Evolutionary conservation across 2,329 filamentous ascomycete species (phyloP).

Genomic region (Periconia macrospinosa): DNA sequence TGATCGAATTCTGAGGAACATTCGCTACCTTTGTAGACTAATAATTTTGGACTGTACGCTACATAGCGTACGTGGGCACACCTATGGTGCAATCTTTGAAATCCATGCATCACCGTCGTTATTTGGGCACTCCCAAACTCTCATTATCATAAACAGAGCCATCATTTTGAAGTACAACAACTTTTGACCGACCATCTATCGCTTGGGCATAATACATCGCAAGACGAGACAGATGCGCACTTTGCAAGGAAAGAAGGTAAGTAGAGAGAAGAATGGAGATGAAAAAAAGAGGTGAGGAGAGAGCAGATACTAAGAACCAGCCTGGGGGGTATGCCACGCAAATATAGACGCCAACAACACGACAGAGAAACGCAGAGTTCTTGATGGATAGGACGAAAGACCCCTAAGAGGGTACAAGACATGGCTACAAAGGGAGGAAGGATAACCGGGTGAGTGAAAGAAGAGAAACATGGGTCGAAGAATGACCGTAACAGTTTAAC

Average conservation of each 20-base stretch:
- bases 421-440: neutral
- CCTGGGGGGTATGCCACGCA: slow-evolving; percentile 9
- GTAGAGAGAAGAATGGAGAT: neutral
- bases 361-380: slow-evolving; percentile 6
- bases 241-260: neutral
- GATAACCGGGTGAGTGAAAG: neutral
- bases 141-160: neutral
- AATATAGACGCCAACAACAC: slow-evolving; percentile 7
- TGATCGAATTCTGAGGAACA: too few species aligned
- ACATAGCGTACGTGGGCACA: neutral
- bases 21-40: too few species aligned
- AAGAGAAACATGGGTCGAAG: neutral
- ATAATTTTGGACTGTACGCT: too few species aligned
- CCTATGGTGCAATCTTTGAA: neutral
- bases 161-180: slow-evolving; percentile 1
- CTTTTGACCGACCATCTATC: slow-evolving; percentile 3
- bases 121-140: neutral
- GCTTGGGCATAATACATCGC: neutral
- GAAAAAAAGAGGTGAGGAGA: neutral
- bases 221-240: neutral
- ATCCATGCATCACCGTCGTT: neutral
- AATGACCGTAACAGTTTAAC: slow-evolving; percentile 2
- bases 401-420: slow-evolving; percentile 5
- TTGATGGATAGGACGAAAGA: slow-evolving; percentile 3
- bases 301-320: neutral